These are phyloP conservation scores for Aspergillus sp. DNA, from an alignment of 2,329 filamentous ascomycete genomes.

Conservation along the genomic window DNA sequence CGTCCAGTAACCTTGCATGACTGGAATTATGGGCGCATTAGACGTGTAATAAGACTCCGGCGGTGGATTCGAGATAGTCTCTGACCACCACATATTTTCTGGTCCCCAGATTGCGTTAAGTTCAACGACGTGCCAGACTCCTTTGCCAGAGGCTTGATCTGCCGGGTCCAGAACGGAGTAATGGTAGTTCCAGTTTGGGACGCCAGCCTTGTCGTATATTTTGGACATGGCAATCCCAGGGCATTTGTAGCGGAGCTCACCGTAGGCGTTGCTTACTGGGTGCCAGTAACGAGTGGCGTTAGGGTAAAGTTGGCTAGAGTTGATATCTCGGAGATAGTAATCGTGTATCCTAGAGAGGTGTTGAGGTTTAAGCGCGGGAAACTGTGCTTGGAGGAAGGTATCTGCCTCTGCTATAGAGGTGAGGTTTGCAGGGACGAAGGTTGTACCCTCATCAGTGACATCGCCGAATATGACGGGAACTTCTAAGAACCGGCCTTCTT, in stretches of 20 bases:
- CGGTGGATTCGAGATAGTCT: slow-evolving; percentile 49
- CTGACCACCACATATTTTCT: slow-evolving; percentile 49
- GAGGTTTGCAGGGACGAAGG: slow-evolving; percentile 56
- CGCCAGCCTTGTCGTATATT: slow-evolving; percentile 34
- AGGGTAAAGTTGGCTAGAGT: slow-evolving; percentile 47
- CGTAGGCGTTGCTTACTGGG: slow-evolving; percentile 59
- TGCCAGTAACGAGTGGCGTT: slow-evolving; percentile 57
- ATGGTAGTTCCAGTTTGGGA: slow-evolving; percentile 64
- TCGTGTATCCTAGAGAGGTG: slow-evolving; percentile 55
- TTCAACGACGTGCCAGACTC: slow-evolving; percentile 68
- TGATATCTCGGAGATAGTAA: slow-evolving; percentile 54
- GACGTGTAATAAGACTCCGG: slow-evolving; percentile 58
- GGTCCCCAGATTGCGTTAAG: slow-evolving; percentile 67
- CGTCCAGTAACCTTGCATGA: slow-evolving; percentile 71
- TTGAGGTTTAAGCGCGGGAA: slow-evolving; percentile 52
- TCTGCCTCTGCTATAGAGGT: slow-evolving; percentile 51
- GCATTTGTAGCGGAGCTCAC: slow-evolving; percentile 66
- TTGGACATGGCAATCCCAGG: slow-evolving; percentile 58
- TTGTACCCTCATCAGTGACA: slow-evolving; percentile 65
- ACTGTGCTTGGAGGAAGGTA: slow-evolving; percentile 59
- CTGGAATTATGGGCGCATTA: slow-evolving; percentile 59
- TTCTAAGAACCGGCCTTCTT: slow-evolving; percentile 50
- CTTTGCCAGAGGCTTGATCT: slow-evolving; percentile 55
- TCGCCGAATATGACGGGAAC: slow-evolving; percentile 59
- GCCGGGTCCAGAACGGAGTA: slow-evolving; percentile 65